A percentile compares a stretch with the other conserved stretches of the same genome.
Evolutionary conservation across 352 stramenopile genomes (phyloP).

Genomic region (Pythium phragmitis): DNA sequence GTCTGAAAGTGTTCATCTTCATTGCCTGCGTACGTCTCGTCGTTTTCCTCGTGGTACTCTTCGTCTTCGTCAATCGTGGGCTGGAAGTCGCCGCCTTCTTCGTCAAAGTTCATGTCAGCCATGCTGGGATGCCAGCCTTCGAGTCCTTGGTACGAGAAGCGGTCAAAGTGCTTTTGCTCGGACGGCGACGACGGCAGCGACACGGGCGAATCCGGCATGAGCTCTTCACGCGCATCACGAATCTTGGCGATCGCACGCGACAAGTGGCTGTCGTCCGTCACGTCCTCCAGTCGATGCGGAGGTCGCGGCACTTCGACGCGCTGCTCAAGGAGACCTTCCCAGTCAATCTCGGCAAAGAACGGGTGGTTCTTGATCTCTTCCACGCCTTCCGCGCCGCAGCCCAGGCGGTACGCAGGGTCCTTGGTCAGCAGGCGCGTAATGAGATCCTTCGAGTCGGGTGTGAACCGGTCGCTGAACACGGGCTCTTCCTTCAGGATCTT

Average conservation of each 20-base stretch:
- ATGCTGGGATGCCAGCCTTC: constrained; percentile 63
- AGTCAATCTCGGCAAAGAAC: constrained; percentile 75
- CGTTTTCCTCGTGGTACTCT: constrained; percentile 50
- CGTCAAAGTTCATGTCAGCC: constrained; percentile 64
- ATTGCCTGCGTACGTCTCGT: constrained; percentile 15
- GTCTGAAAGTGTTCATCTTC: constrained; percentile 24
- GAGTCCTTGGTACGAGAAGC: constrained; percentile 69
- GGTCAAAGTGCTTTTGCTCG: constrained; percentile 71
- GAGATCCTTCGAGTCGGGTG: constrained; percentile 60
- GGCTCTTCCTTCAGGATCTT: constrained; percentile 78
- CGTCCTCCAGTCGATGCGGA: constrained; percentile 71
- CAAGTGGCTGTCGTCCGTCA: constrained; percentile 66
- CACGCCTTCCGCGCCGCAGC: constrained; percentile 54
- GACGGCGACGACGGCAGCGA: constrained; percentile 62
- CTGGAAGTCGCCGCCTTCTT: constrained; percentile 55
- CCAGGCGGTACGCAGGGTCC: constrained; percentile 48
- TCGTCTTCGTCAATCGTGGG: constrained; percentile 63
- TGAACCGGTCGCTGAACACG: constrained; percentile 70
- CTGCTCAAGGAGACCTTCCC: constrained; percentile 52
- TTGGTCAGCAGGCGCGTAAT: constrained; percentile 62
- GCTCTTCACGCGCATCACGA: constrained; percentile 62
- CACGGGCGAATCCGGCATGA: constrained; percentile 72
- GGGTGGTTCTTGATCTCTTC: constrained; percentile 73
- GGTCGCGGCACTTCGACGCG: constrained; percentile 65
- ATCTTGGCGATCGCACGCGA: constrained; percentile 66